Conservation (phyloP, 202 grass and related monocot species). For the Setaria viridis region DNA sequence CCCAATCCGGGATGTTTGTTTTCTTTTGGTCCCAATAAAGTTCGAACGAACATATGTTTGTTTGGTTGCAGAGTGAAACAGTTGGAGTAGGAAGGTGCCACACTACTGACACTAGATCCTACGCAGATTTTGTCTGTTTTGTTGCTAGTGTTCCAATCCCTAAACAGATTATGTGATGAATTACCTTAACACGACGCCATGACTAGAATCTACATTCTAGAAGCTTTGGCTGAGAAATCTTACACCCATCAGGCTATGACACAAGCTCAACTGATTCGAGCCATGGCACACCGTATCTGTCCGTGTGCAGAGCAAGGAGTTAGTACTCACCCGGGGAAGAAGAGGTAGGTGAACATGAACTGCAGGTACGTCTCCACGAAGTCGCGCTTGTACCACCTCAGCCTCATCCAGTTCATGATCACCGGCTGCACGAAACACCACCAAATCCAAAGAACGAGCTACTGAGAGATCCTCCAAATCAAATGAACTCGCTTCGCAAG, state of each 20-base stretch:
- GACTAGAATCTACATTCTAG: neutral
- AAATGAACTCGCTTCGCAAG: neutral
- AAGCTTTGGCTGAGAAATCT: neutral
- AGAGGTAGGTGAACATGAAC: constrained; percentile 92
- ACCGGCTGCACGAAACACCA: constrained; percentile 72
- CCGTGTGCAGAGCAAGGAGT: neutral
- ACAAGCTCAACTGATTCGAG: neutral
- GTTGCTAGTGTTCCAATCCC: neutral
- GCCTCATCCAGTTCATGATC: constrained; percentile 94
- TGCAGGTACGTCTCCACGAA: constrained; percentile 87
- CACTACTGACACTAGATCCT: neutral
- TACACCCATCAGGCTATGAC: neutral
- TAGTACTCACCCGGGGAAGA: constrained; percentile 72
- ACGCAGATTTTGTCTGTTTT: neutral
- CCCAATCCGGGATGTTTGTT: neutral
- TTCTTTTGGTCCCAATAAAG: neutral
- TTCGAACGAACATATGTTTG: neutral
- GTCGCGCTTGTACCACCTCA: constrained; percentile 86
- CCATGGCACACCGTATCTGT: neutral
- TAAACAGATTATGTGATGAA: neutral
- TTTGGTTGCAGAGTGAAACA: too few species aligned
- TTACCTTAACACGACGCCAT: neutral
- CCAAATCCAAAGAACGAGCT: neutral
- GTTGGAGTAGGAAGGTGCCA: neutral
- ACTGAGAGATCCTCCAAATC: neutral